Percentiles rank a stretch among this genome's conserved stretches.
Conservation (phyloP, 352 stramenopile species). For the Pythium diclinum region DNA sequence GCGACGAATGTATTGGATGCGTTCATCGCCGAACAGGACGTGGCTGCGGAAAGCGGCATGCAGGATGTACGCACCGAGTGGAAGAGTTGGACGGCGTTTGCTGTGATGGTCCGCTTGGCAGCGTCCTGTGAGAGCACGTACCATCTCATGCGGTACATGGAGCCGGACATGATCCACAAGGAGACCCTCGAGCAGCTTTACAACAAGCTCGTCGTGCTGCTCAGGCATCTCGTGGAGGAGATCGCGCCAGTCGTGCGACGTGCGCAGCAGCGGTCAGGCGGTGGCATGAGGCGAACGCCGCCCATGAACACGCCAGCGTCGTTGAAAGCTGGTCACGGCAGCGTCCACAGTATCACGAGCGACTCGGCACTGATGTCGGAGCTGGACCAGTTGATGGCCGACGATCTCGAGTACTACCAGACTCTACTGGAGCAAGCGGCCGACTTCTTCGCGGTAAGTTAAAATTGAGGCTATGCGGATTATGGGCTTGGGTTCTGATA, state of each 20-base stretch:
- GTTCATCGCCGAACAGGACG: constrained; percentile 12
- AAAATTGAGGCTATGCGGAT: not conserved
- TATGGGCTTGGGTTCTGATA: not conserved
- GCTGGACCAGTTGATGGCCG: constrained; percentile 27
- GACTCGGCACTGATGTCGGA: constrained; percentile 20
- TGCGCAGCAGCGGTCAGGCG: constrained; percentile 14
- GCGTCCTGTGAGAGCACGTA: constrained; percentile 38
- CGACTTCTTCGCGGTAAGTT: constrained; percentile 71
- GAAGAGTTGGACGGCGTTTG: constrained; percentile 33
- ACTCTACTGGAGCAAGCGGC: constrained; percentile 69
- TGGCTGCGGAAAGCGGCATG: not conserved
- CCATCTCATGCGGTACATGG: constrained; percentile 35
- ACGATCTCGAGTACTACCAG: constrained; percentile 72
- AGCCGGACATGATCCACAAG: constrained; percentile 28
- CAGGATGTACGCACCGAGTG: constrained; percentile 26
- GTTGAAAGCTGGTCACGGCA: not conserved
- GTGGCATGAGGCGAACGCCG: not conserved
- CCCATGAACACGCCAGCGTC: not conserved
- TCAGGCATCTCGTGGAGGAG: constrained; percentile 32
- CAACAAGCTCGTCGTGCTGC: constrained; percentile 33
- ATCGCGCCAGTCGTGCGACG: constrained; percentile 24
- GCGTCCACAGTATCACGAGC: constrained; percentile 15
- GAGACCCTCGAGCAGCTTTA: constrained; percentile 37
- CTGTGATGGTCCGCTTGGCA: constrained; percentile 28
- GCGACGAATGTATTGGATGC: constrained; percentile 20